A percentile compares a stretch with the other conserved stretches of the same genome.
These are phyloP conservation scores for Melampsora larici-populina DNA, from an alignment of 1,284 basidiomycete genomes.

Conservation along the genomic window DNA sequence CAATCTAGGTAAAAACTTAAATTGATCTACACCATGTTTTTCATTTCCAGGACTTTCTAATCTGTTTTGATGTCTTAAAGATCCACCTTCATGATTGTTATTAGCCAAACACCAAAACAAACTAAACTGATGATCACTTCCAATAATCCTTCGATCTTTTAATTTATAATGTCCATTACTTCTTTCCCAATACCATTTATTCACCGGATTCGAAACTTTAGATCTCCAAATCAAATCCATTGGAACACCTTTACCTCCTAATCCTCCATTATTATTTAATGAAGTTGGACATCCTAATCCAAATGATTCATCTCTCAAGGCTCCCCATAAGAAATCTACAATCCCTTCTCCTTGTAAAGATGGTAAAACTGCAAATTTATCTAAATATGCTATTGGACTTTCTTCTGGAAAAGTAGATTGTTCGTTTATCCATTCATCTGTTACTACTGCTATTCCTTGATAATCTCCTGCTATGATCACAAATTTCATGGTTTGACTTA, in stretches of 20 bases:
- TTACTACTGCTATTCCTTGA: conserved; percentile 89
- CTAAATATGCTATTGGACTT: conserved; percentile 76
- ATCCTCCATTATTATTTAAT: conserved; percentile 83
- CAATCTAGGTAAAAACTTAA: conserved; percentile 40
- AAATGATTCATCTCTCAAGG: conserved; percentile 95
- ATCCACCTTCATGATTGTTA: too few relatives aligned
- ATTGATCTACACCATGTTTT: conserved; percentile 35
- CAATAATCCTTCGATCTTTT: conserved; percentile 46
- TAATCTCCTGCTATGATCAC: conserved; percentile 95
- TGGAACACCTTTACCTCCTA: conserved; percentile 81
- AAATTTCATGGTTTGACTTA: conserved; percentile 78
- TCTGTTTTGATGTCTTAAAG: too few relatives aligned
- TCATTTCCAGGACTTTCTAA: conserved; percentile 45
- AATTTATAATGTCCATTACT: conserved; percentile 83
- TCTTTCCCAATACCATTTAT: conserved; percentile 99
- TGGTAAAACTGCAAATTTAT: conserved; percentile 97
- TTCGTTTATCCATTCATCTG: conserved; percentile 64
- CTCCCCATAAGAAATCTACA: conserved; percentile 99
- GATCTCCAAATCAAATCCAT: conserved; percentile 93
- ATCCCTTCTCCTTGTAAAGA: conserved; percentile 95
- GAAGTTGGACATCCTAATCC: conserved; percentile 90
- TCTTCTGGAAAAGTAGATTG: conserved; percentile 45
- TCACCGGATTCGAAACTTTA: conserved; percentile 87
- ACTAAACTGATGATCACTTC: conserved; percentile 74
- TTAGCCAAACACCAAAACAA: conserved; percentile 99